Conservation (phyloP, 1,284 basidiomycete genomes). For the Hortiboletus rubellus region DNA sequence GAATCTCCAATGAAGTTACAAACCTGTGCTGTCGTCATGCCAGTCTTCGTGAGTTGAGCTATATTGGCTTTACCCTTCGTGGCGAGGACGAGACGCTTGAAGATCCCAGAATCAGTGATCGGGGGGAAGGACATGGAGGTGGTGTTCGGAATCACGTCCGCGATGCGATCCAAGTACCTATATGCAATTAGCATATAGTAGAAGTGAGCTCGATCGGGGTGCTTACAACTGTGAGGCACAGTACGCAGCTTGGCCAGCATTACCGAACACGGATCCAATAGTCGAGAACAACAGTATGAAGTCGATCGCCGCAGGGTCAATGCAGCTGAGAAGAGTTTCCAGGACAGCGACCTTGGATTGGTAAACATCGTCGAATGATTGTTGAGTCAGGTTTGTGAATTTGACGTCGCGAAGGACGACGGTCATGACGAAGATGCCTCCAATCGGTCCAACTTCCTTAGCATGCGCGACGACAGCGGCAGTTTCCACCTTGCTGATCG, state of each 20-base stretch:
- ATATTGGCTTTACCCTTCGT: constrained; percentile 33
- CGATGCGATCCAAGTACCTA: constrained; percentile 33
- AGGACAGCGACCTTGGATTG: constrained; percentile 33
- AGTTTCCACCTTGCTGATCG: constrained; percentile 19
- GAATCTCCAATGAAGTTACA: constrained; percentile 28
- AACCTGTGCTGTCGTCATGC: constrained; percentile 26
- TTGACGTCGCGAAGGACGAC: constrained; percentile 35
- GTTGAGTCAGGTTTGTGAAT: constrained; percentile 34
- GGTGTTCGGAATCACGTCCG: constrained; percentile 29
- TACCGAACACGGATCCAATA: constrained; percentile 34
- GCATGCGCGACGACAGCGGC: constrained; percentile 24
- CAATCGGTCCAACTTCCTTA: neutral
- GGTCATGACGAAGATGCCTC: constrained; percentile 16
- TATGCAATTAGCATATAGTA: neutral
- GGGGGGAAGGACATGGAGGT: constrained; percentile 38
- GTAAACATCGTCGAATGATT: constrained; percentile 36
- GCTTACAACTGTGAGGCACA: constrained; percentile 31
- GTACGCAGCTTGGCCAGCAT: constrained; percentile 37
- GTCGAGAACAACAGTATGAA: constrained; percentile 37
- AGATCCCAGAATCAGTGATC: constrained; percentile 35
- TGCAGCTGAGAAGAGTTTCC: constrained; percentile 23
- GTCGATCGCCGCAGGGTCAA: constrained; percentile 30
- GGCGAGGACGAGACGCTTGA: constrained; percentile 31
- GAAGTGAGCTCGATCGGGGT: neutral
- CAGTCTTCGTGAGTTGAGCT: constrained; percentile 30